A percentile compares a stretch with the other conserved stretches of the same genome.
These are phyloP conservation scores for Alternaria infectoria DNA, from an alignment of 2,329 filamentous ascomycete genomes.

Conservation along the genomic window DNA sequence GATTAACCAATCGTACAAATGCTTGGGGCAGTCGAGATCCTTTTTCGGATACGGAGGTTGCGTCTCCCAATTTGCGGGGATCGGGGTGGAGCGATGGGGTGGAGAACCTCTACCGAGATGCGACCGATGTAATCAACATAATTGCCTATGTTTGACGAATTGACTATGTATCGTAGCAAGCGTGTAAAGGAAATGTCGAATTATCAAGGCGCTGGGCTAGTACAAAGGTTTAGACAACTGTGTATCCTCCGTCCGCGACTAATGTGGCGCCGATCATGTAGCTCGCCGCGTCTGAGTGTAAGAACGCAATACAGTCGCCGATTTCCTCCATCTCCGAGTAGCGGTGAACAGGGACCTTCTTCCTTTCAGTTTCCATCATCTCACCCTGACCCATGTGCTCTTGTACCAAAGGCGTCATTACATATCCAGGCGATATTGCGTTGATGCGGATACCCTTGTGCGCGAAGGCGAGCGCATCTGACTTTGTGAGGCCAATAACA, in stretches of 20 bases:
- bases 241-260: slow-evolving; percentile 63
- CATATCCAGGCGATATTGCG: slow-evolving; percentile 63
- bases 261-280: slow-evolving; percentile 78
- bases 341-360: slow-evolving; percentile 55
- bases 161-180: neutral
- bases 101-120: neutral
- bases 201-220: neutral
- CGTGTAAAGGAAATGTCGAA: neutral
- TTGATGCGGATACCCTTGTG: slow-evolving; percentile 63
- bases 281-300: slow-evolving; percentile 73
- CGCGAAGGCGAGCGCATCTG: slow-evolving; percentile 62
- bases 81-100: neutral
- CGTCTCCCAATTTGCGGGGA: neutral
- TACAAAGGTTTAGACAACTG: slow-evolving; percentile 16
- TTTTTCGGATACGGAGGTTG: neutral
- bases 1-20: neutral
- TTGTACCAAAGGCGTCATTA: slow-evolving; percentile 51
- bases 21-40: neutral
- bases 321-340: slow-evolving; percentile 67
- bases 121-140: neutral
- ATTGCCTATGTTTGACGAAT: neutral
- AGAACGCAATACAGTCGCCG: slow-evolving; percentile 72
- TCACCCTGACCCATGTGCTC: slow-evolving; percentile 29
- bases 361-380: slow-evolving; percentile 45
- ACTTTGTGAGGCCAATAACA: slow-evolving; percentile 61